Conservation (phyloP, 257 asterid species). For the Cordia subcordata region DNA sequence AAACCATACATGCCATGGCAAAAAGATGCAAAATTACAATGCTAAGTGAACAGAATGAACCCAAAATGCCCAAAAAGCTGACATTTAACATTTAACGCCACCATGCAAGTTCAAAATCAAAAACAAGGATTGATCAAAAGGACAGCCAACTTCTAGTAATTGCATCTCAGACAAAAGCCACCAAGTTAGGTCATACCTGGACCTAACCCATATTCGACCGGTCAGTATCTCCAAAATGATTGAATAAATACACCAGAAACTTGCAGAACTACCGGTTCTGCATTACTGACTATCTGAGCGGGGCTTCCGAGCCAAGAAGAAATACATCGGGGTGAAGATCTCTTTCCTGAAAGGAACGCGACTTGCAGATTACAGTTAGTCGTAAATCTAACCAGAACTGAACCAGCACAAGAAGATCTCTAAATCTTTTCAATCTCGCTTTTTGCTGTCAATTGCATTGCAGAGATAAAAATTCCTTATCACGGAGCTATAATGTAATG, state of each 20-base stretch:
- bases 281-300: slow-evolving; percentile 14
- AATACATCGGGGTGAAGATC: slow-evolving; percentile 87
- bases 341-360: slow-evolving; percentile 68
- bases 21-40: background rate
- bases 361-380: background rate
- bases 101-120: slow-evolving; percentile 2
- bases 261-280: background rate
- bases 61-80: background rate
- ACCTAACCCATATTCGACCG: background rate
- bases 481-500: background rate
- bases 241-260: background rate
- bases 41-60: no score
- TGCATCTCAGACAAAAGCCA: background rate
- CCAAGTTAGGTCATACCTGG: background rate
- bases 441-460: background rate
- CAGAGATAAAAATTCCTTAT: background rate
- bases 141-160: background rate
- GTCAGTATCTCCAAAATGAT: background rate
- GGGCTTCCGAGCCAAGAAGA: slow-evolving; percentile 88
- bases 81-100: background rate
- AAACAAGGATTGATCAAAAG: background rate
- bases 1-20: no score
- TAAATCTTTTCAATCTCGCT: no score
- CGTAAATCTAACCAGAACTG: background rate
- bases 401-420: background rate